Evolutionary conservation across 306 rosid species (phyloP).

Genomic region (Sophora flavescens): DNA sequence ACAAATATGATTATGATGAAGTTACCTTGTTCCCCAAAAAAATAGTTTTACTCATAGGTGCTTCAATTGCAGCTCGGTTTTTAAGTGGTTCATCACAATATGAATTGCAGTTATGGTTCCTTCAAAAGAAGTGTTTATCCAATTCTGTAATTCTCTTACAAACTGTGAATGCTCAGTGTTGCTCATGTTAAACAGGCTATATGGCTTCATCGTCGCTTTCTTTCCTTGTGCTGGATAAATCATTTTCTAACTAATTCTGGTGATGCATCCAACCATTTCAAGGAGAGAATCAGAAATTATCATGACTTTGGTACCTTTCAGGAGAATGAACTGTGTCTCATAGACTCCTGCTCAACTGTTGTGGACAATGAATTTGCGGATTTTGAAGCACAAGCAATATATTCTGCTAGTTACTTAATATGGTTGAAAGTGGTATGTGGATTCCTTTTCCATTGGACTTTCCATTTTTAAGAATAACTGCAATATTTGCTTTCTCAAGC

Average conservation of each 20-base stretch:
- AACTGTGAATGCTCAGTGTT: conserved; percentile 20
- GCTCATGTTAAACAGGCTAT: conserved; percentile 63
- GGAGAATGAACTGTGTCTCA: conserved; percentile 65
- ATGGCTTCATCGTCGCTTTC: conserved; percentile 96
- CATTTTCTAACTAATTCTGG: conserved; percentile 43
- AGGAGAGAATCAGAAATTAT: conserved; percentile 46
- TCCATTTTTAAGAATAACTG: conserved; percentile 1
- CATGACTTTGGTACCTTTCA: conserved; percentile 52
- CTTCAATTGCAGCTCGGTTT: conserved; percentile 8
- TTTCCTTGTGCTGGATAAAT: conserved; percentile 68
- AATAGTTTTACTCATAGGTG: neutral
- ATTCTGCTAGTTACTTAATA: conserved; percentile 66
- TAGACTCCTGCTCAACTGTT: conserved; percentile 59
- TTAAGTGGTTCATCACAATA: conserved; percentile 14
- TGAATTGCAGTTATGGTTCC: conserved; percentile 26
- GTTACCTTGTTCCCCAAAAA: conserved; percentile 15
- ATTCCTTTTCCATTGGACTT: neutral
- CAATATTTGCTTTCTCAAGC: conserved; percentile 41
- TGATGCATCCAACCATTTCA: conserved; percentile 39
- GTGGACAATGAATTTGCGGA: conserved; percentile 67
- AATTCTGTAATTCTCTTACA: conserved; percentile 11
- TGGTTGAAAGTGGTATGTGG: conserved; percentile 72
- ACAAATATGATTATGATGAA: neutral
- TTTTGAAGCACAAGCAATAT: conserved; percentile 70
- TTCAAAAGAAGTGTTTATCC: conserved; percentile 5